Evolutionary conservation across 768 basidiomycete genomes (phyloP), one percentile per base, ranked within the genome.

Genomic region (Termitomyces sp.): DNA sequence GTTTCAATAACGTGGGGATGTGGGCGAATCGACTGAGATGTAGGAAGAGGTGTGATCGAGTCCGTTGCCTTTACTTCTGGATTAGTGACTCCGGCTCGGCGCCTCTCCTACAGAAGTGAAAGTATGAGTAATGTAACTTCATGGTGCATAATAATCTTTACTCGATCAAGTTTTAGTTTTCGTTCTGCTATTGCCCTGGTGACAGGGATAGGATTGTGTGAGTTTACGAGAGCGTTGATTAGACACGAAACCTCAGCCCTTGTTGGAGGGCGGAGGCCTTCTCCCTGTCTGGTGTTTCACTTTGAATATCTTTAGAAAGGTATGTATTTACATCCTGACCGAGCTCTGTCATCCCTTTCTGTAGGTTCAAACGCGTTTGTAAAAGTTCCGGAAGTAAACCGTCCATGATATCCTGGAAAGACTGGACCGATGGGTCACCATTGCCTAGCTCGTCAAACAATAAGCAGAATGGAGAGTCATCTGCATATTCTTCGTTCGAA

Each of bases 111-210:
- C 21, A 60, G 51, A 15, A 40, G 5, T 37, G 4, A 48, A 40
- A 35, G n/a, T 3, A 15, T 67, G 30, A 60, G 38, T 43, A 19
- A 33, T 33, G 17, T 26, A 43, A 52, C 48, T 5, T 15, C 30
- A 42, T 37, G 53, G 17, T 35, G 10, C 41, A 26, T 9, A 43
- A 38, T 47, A 43, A 38, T 28, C 65, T 73, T 15, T 62, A 78
- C 76, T 45, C 72, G 75, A 35, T 67, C 68, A 14, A 84, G 53
- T 63, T 77, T 78, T 46, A 84, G 69, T 61, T 78, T 82, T 46
- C 80, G 73, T 50, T 72, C 43, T 28, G 67, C 59, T 28, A 81
- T 68, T 21, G 67, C 66, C 43, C 78, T 71, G 5, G 63, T 60
- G 42, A 67, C 53, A 48, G 61, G 56, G 37, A 56, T 50, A 19